phyloP scores from a whole-genome alignment of 1,139 yeast species.

The Torulaspora globosa region DNA sequence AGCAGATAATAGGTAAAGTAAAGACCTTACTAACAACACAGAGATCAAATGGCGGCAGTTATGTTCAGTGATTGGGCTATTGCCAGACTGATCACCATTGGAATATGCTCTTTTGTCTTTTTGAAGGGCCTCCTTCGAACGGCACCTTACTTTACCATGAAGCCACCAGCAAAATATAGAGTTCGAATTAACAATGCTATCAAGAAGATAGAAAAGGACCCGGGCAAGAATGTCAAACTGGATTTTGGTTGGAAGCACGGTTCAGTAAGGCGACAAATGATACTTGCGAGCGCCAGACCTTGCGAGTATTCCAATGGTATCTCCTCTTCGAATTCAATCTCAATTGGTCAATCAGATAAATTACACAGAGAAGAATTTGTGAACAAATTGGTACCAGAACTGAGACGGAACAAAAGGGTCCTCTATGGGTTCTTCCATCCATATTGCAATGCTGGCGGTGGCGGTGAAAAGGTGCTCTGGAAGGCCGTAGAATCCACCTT shows the following conservation, averaged over 20 bases:
- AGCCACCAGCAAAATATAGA: slow-evolving; percentile 20
- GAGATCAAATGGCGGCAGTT: background rate
- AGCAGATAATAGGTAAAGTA: background rate
- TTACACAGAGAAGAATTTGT: slow-evolving; percentile 22
- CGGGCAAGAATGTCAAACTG: slow-evolving; percentile 15
- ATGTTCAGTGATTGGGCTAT: background rate
- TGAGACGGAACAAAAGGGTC: slow-evolving; percentile 43
- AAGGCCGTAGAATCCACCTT: slow-evolving; percentile 79
- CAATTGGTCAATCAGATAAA: slow-evolving; percentile 21
- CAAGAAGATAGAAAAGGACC: slow-evolving; percentile 14
- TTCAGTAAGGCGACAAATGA: slow-evolving; percentile 49
- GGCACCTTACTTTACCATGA: slow-evolving; percentile 15
- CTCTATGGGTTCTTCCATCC: slow-evolving; percentile 93
- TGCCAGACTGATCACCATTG: slow-evolving; percentile 3
- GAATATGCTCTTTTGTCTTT: slow-evolving; percentile 7
- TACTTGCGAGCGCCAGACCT: slow-evolving; percentile 49
- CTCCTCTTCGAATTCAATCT: slow-evolving; percentile 5
- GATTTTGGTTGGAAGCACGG: slow-evolving; percentile 36
- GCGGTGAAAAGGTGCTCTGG: slow-evolving; percentile 97
- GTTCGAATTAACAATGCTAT: slow-evolving; percentile 19
- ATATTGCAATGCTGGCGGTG: slow-evolving; percentile 93
- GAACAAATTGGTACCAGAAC: slow-evolving; percentile 35
- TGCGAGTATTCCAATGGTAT: slow-evolving; percentile 25
- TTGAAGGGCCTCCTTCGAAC: slow-evolving; percentile 4
- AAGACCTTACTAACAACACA: background rate